Evolutionary conservation across 768 basidiomycete species (phyloP).

Genomic region (Candolleomyces aberdarensis): DNA sequence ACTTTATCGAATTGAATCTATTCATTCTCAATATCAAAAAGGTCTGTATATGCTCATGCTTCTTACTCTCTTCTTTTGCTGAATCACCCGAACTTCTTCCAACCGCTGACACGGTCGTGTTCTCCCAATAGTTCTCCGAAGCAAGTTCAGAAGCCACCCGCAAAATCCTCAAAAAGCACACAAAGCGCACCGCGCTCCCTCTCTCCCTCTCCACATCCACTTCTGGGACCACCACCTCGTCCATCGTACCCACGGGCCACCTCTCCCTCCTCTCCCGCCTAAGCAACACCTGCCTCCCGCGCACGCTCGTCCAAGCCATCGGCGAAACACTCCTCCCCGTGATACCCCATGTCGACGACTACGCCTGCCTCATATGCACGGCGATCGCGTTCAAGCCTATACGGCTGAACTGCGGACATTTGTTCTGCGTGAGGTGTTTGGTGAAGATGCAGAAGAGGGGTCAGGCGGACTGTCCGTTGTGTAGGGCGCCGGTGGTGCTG

Average conservation of each 20-base stretch:
- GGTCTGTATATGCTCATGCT: conserved; percentile 32
- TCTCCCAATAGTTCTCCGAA: conserved; percentile 56
- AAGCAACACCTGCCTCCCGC: conserved; percentile 27
- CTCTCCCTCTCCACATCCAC: conserved; percentile 29
- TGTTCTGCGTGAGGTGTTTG: conserved; percentile 76
- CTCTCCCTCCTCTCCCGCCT: conserved; percentile 14
- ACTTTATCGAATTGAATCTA: conserved; percentile 73
- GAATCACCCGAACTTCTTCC: no score
- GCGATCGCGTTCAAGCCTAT: conserved; percentile 93
- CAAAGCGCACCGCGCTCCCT: conserved; percentile 83
- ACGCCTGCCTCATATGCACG: conserved; percentile 84
- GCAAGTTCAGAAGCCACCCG: conserved; percentile 88
- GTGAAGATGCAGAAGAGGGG: conserved; percentile 90
- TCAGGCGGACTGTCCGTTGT: conserved; percentile 78
- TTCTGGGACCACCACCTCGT: conserved; percentile 12
- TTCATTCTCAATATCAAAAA: conserved; percentile 81
- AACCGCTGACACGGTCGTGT: neutral
- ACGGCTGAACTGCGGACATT: conserved; percentile 73
- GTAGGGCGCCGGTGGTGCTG: conserved; percentile 74
- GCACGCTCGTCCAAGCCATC: conserved; percentile 71
- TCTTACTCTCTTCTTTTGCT: neutral
- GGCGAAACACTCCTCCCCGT: conserved; percentile 80
- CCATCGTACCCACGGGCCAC: conserved; percentile 10
- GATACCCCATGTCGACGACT: conserved; percentile 79
- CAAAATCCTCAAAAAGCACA: conserved; percentile 93